Conservation (phyloP, 2,329 filamentous ascomycete species). For the Trichophyton simii region DNA sequence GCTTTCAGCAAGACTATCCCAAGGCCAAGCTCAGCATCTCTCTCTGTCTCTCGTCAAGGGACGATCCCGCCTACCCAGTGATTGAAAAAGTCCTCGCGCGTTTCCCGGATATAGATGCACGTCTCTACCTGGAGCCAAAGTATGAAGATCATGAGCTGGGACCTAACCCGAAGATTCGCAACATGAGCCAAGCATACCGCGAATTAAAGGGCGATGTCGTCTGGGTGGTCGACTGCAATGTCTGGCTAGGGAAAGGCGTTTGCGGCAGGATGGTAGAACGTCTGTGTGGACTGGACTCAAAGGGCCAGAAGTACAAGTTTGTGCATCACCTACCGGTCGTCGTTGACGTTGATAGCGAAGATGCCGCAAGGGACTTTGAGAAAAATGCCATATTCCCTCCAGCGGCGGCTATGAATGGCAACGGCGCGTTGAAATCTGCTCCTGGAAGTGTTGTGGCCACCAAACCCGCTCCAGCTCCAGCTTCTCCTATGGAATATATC, state of each 20-base stretch:
- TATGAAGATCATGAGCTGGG: slow-evolving; percentile 55
- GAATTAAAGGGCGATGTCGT: slow-evolving; percentile 79
- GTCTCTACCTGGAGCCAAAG: slow-evolving; percentile 67
- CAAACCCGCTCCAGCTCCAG: not conserved
- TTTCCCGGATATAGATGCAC: slow-evolving; percentile 58
- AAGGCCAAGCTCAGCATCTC: slow-evolving; percentile 60
- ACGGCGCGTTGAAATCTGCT: not conserved
- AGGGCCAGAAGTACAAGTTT: slow-evolving; percentile 59
- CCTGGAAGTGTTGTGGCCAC: not conserved
- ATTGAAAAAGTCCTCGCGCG: slow-evolving; percentile 60
- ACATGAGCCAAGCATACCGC: slow-evolving; percentile 84
- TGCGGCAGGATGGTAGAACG: slow-evolving; percentile 81
- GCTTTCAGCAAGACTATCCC: slow-evolving; percentile 73
- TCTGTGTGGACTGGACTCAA: slow-evolving; percentile 53
- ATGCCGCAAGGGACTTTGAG: slow-evolving; percentile 17
- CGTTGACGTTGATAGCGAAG: slow-evolving; percentile 50
- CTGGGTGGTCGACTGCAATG: slow-evolving; percentile 93
- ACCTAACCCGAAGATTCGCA: slow-evolving; percentile 96
- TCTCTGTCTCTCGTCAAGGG: slow-evolving; percentile 64
- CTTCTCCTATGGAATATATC: slow-evolving; percentile 8
- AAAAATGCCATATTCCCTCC: slow-evolving; percentile 7
- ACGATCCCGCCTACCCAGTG: slow-evolving; percentile 65
- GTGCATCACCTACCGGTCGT: slow-evolving; percentile 88
- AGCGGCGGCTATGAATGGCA: not conserved
- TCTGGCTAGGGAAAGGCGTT: slow-evolving; percentile 74